phyloP scores from a whole-genome alignment of 805 yeast species.

The Pichia paraexigua region DNA sequence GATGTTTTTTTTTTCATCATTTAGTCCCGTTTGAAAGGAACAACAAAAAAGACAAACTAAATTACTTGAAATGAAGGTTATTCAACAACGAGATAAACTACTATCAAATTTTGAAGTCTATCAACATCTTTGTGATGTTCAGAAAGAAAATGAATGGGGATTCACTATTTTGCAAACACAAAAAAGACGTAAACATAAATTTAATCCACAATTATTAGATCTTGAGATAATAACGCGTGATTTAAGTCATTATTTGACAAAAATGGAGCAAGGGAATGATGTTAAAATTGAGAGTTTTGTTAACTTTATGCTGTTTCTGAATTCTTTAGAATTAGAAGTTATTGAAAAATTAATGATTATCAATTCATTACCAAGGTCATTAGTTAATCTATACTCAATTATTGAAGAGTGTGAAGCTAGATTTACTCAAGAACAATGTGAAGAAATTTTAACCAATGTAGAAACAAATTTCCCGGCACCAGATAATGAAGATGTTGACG shows the following conservation, averaged over 20 bases:
- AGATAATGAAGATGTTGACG: constrained; percentile 23
- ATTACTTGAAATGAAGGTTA: constrained; percentile 28
- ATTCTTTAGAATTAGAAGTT: constrained; percentile 56
- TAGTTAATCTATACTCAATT: constrained; percentile 71
- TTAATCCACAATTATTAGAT: constrained; percentile 32
- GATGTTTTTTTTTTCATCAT: neutral
- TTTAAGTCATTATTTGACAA: constrained; percentile 33
- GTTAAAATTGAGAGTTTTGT: constrained; percentile 24
- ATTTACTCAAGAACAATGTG: constrained; percentile 59
- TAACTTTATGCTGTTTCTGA: constrained; percentile 35
- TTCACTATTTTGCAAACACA: constrained; percentile 25
- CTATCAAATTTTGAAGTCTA: constrained; percentile 61
- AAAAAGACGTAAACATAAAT: constrained; percentile 23
- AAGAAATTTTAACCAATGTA: constrained; percentile 49
- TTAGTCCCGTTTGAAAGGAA: neutral
- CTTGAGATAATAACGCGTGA: constrained; percentile 45
- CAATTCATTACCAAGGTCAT: constrained; percentile 68
- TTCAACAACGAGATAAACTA: constrained; percentile 45
- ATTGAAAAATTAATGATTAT: constrained; percentile 79
- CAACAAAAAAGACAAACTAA: neutral
- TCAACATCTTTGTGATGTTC: constrained; percentile 42
- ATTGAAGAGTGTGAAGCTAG: constrained; percentile 92
- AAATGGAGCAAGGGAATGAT: constrained; percentile 27
- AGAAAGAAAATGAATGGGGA: constrained; percentile 40
- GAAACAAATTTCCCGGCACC: constrained; percentile 43